A percentile compares a stretch with the other conserved stretches of the same genome.
Conservation (phyloP, 257 asterid species). For the Solanum dulcamara region DNA sequence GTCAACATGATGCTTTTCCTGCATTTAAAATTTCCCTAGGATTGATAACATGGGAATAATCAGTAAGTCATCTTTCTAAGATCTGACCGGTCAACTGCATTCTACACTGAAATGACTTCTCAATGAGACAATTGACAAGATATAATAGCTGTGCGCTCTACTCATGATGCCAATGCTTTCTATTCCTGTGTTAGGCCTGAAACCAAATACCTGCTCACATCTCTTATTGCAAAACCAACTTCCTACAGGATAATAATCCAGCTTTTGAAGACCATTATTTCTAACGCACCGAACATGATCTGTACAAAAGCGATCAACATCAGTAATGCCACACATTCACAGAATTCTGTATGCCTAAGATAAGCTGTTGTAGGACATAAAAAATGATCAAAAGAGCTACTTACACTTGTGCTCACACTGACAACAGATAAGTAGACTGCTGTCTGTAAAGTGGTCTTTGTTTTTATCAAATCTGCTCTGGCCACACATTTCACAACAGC, state of each 20-base stretch:
- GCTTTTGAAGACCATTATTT: slow-evolving; percentile 16
- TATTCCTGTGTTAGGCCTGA: background rate
- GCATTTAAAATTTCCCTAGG: background rate
- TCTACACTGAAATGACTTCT: background rate
- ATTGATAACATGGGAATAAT: background rate
- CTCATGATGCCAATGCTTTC: background rate
- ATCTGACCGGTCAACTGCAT: background rate
- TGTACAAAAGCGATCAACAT: slow-evolving; percentile 11
- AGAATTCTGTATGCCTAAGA: background rate
- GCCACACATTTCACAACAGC: slow-evolving; percentile 65
- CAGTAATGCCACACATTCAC: background rate
- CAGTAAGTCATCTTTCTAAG: background rate
- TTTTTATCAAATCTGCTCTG: slow-evolving; percentile 10
- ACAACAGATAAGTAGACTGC: slow-evolving; percentile 26
- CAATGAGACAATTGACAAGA: background rate
- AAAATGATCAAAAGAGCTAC: slow-evolving; percentile 9
- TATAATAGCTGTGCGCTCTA: background rate
- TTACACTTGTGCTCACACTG: slow-evolving; percentile 74
- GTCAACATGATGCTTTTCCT: background rate
- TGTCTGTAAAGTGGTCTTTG: slow-evolving; percentile 12
- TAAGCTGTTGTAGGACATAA: background rate
- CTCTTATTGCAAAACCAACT: slow-evolving; percentile 52
- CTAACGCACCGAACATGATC: slow-evolving; percentile 54
- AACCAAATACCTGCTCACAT: slow-evolving; percentile 44
- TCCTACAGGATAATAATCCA: slow-evolving; percentile 16